Evolutionary conservation across 495 filamentous ascomycete species (phyloP), one percentile per base, ranked within the genome.

Genomic region (Annulohypoxylon maeteangense): DNA sequence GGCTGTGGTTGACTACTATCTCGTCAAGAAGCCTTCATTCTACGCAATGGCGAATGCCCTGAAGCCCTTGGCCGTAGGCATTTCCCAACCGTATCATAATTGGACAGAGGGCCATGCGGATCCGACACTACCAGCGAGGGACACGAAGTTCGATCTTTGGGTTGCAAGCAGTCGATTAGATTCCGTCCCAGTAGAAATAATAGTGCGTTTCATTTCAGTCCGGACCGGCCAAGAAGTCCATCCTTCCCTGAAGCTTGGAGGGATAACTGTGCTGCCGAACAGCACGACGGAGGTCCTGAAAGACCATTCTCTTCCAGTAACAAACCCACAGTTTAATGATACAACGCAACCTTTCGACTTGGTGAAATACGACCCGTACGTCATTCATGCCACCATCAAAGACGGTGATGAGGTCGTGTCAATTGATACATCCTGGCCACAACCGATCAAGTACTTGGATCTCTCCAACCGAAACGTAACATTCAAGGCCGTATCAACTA

Each of bases 381-480:
- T 85, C 69, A 76, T 91, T 55, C 84, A 79, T n/a, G 81, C 81
- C 12, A 71, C 81, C 73, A 48, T 89, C 34, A 79, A 83, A 12
- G 57, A 79, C 10, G 70, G 57, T 0, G 85, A 82, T 2, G 60
- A 85, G 22, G 47, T 86, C n/a, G 81, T 90, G 5, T 83, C 88
- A 10, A 83, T 88, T 10, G 88, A 91, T 72, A 83, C 87, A 0
- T 89, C 91, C 61, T 95, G 92, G 93, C 92, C 92, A 0, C 90
- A 95, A 66, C 93, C 92, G 14, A 84, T 95, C 69, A 94, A 94
- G 79, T 93, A 93, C 74, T 84, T 93, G 20, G 83, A 89, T 61
- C 85, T 95, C 29, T 81, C 82, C 0, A 64, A 77, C 7, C 75
- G 81, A 7, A 69, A 77, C 5, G 72, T 85, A 5, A 59, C 55